Evolutionary conservation across 345 rosid genomes (phyloP), one percentile per base, ranked within the genome.

Genomic region (Eucalyptus polybractea): DNA sequence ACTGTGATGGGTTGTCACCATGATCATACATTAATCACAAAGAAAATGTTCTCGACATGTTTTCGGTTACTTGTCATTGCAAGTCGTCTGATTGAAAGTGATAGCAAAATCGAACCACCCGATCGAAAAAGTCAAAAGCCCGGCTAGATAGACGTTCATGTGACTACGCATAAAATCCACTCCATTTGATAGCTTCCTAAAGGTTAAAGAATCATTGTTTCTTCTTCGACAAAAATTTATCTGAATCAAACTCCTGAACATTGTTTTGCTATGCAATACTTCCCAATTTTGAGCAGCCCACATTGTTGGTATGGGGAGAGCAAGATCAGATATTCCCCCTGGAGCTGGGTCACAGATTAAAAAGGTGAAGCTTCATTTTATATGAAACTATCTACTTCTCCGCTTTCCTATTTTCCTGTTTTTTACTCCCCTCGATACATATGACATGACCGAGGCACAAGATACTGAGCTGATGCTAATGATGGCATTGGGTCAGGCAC

Each of bases 291-390:
- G 87, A 92, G 93, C 93, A 96, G 98, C 95, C 97, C 13, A 93
- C 95, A 65, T 92, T 94, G 86, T 72, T 96, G 53, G 90, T 97
- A 44, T 96, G 98, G 99, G 98, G 99, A 91, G 97, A 96, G 88
- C 93, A 94, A 86, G 99, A 97, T 92, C 94, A 92, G 89, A 90
- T 97, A 24, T 97, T 96, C 90, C 99, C 98, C 5, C 87, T 93
- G 89, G 99, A 95, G 89, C 89, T 97, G 91, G 99, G 93, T n/a
- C 91, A 93, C 91, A 91, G 98, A 94, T 91, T 97, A 89, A 91
- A 91, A 91, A 95, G 96, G 99, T 94, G 53, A 42, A 51, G 17
- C 25, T 42, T 47, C 13, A 69, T 4, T 12, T 49, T 40, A 21
- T n/a, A 12, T 54, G 29, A 37, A 54, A n/a, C n/a, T 37, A 56